These are phyloP conservation scores for Psilocybe cyanescens DNA, from an alignment of 768 basidiomycete species.

Conservation along the genomic window DNA sequence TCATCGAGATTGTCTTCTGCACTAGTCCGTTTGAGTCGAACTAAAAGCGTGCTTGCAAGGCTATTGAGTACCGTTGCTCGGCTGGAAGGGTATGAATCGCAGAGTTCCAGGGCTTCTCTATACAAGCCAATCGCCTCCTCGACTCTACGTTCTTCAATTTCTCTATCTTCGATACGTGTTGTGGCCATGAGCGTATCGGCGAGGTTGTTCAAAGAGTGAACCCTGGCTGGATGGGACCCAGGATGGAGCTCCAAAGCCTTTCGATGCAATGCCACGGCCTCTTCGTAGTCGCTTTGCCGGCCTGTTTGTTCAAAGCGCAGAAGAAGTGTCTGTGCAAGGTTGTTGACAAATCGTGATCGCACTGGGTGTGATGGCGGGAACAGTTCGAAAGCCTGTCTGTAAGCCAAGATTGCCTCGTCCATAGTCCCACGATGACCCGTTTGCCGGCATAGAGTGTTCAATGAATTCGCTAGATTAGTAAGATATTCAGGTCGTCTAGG, in stretches of 20 bases:
- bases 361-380: neutral
- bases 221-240: neutral
- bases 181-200: neutral
- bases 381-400: neutral
- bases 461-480: neutral
- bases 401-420: neutral
- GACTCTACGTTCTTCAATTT: neutral
- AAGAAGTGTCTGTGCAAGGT: neutral
- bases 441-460: neutral
- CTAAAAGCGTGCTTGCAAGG: no score
- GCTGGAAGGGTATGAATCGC: no score
- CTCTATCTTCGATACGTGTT: no score
- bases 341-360: neutral
- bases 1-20: no score
- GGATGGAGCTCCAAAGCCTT: neutral
- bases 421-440: neutral
- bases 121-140: no score
- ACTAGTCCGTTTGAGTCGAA: neutral
- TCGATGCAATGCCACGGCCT: neutral
- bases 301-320: neutral
- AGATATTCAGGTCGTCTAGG: neutral
- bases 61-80: no score
- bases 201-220: neutral
- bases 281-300: neutral
- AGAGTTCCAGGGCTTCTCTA: no score